Percentiles rank a stretch among this genome's conserved stretches.
Conservation (phyloP, 2,329 filamentous ascomycete species). For the Cercospora beticola region DNA sequence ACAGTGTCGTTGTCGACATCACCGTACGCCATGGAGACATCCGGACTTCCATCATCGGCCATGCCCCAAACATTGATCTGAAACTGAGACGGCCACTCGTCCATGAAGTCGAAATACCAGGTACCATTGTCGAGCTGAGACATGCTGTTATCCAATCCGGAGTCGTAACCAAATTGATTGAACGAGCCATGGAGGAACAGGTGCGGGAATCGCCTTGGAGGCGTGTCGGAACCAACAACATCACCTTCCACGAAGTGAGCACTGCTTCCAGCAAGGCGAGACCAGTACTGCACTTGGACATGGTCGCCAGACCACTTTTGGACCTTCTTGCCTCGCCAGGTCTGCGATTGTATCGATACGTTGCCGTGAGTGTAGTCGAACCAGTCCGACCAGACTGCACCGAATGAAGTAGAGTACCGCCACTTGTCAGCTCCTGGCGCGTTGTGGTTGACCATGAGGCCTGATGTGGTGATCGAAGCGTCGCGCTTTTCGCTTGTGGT, state of each 20-base stretch:
- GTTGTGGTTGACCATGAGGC: conserved; percentile 55
- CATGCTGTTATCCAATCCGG: conserved; percentile 57
- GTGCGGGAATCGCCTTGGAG: conserved; percentile 58
- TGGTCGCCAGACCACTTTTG: conserved; percentile 64
- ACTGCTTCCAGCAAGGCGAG: conserved; percentile 58
- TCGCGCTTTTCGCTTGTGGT: conserved; percentile 27
- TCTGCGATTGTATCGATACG: conserved; percentile 47
- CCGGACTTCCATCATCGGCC: conserved; percentile 61
- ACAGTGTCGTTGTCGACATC: conserved; percentile 62
- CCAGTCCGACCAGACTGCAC: conserved; percentile 61
- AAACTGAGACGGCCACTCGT: conserved; percentile 62
- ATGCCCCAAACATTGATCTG: conserved; percentile 68
- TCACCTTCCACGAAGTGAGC: conserved; percentile 62
- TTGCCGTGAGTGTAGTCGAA: conserved; percentile 55
- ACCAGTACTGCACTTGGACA: conserved; percentile 64
- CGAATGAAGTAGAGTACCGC: conserved; percentile 63
- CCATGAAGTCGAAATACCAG: conserved; percentile 62
- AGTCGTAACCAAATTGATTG: conserved; percentile 65
- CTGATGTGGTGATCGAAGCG: conserved; percentile 39
- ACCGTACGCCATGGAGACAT: conserved; percentile 59
- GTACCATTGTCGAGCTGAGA: conserved; percentile 48
- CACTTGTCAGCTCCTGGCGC: conserved; percentile 63
- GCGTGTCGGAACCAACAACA: conserved; percentile 42
- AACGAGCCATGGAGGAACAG: conserved; percentile 62
- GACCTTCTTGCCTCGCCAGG: conserved; percentile 56